Evolutionary conservation across 176 grass and related monocot genomes (phyloP).

Genomic region (Alopecurus myosuroides): DNA sequence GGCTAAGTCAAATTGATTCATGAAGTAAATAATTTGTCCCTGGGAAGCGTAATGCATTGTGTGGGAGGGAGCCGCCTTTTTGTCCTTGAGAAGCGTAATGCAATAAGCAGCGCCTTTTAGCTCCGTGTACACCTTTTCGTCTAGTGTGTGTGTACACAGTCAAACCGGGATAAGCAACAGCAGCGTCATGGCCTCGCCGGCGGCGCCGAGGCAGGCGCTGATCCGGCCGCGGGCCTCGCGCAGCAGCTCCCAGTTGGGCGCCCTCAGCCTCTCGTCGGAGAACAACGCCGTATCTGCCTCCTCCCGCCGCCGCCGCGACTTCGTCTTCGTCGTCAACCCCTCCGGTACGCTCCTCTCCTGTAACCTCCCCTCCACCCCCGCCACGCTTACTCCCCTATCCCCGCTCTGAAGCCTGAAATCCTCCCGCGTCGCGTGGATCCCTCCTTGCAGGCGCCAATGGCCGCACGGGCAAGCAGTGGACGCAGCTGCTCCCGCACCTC

Average conservation of each 20-base stretch:
- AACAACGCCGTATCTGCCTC: conserved; percentile 2
- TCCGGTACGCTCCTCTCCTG: conserved; percentile 32
- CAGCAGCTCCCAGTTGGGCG: conserved; percentile 16
- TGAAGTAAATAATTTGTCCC: background rate
- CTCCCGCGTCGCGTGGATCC: background rate
- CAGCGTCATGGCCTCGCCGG: conserved; percentile 23
- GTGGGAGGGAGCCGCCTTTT: background rate
- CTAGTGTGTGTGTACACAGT: background rate
- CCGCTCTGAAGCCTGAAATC: background rate
- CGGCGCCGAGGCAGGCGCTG: conserved; percentile 28
- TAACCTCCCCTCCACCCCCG: background rate
- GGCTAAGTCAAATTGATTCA: too few relatives aligned
- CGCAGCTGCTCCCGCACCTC: conserved; percentile 77
- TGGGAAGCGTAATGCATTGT: background rate
- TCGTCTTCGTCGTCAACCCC: conserved; percentile 93
- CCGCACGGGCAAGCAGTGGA: conserved; percentile 89
- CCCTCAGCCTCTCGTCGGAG: conserved; percentile 33
- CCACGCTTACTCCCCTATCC: background rate
- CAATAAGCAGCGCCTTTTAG: background rate
- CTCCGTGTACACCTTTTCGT: background rate
- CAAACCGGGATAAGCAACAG: conserved; percentile 24
- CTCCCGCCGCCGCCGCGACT: conserved; percentile 47
- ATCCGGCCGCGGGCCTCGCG: conserved; percentile 26
- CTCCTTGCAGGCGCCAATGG: conserved; percentile 72
- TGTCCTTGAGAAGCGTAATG: background rate